Evolutionary conservation across 306 rosid species (phyloP), one percentile per base, ranked within the genome.

Genomic region (Casuarina equisetifolia): DNA sequence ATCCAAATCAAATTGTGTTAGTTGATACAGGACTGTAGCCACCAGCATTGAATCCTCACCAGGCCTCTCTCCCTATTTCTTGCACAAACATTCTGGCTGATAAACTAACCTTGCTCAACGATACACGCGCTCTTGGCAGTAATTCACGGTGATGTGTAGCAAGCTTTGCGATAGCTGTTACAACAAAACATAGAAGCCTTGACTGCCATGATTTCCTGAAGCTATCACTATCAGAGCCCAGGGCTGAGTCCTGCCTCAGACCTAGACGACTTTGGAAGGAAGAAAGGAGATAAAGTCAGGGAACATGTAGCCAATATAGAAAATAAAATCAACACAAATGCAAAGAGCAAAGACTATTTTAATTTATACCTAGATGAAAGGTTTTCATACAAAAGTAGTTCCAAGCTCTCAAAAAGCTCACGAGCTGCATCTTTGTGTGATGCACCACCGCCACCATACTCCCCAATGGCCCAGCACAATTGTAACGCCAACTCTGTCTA

Each of bases 381-480:
- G 84, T 93, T 95, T 88, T 95, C 98, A 73, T 95, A 95, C 75
- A 95, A 79, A 75, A 95, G 98, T 74, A 92, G 79, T 76, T 95
- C 98, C 84, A 95, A 90, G 77, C 98, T 84, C 90, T 95, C 98
- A 76, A 95, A 91, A 76, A 95, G 97, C 83, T 95, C 98, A 79
- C 98, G 97, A 40, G 98, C 97, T 82, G 87, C 98, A 73, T 95
- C 98, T 84, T 89, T 92, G 89, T 92, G 98, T 68, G 91, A 88
- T 73, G 74, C 83, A 46, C 98, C 98, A 69, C 98, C 98, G 69
- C 98, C 98, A 48, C 96, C 96, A 67, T 95, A 89, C 96, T 95
- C 98, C 80, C 98, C 98, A 52, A 95, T 92, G 78, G 97, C 97
- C 97, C 98, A 95, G 83, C 98, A 92, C 84, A 95, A 72, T 78